phyloP scores from a whole-genome alignment of 202 grass and related monocot genomes.

The Carex arenaria region DNA sequence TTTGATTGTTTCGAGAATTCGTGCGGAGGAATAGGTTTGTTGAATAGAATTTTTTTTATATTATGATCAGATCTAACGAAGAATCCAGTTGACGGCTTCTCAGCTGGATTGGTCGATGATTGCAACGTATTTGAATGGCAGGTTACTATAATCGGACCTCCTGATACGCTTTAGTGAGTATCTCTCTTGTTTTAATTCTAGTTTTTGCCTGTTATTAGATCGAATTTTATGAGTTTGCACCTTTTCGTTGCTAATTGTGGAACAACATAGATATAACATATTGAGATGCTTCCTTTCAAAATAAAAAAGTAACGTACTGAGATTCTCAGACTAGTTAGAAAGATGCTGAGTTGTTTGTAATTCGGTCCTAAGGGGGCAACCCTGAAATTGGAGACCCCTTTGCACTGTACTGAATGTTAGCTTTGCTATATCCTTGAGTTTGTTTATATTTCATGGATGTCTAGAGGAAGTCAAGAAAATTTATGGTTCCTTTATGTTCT shows the following conservation, averaged over 20 bases:
- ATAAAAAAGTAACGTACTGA: background rate
- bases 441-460: background rate
- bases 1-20: background rate
- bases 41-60: constrained; percentile 21
- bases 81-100: constrained; percentile 95
- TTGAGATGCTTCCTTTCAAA: background rate
- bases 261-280: background rate
- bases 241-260: background rate
- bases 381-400: background rate
- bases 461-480: background rate
- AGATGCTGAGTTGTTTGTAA: background rate
- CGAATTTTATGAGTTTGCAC: background rate
- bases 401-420: background rate
- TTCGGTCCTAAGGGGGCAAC: background rate
- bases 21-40: constrained; percentile 19
- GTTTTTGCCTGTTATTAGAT: background rate
- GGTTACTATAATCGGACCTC: constrained; percentile 97
- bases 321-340: background rate
- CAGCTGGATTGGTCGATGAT: constrained; percentile 92
- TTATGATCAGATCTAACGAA: constrained; percentile 76
- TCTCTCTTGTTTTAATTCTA: background rate
- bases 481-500: background rate
- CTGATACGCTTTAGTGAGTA: constrained; percentile 97
- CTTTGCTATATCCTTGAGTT: background rate
- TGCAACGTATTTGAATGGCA: constrained; percentile 92